Evolutionary conservation across 345 rosid genomes (phyloP).

Genomic region (Noccaea caerulescens): DNA sequence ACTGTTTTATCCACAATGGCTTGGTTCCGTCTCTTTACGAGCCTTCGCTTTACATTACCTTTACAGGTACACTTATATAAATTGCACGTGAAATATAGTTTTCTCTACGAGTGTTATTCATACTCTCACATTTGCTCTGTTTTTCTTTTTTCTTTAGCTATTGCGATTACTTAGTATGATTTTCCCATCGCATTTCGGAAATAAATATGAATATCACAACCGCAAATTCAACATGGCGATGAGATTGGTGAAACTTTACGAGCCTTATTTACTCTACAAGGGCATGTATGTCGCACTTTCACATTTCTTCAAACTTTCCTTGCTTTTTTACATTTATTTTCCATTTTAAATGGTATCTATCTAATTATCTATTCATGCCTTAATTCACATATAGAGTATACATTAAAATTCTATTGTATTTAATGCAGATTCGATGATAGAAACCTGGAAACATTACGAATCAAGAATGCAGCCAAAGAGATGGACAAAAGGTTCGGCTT

Average conservation of each 20-base stretch:
- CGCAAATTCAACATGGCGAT: constrained; percentile 48
- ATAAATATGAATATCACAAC: constrained; percentile 1
- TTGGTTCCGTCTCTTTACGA: constrained; percentile 63
- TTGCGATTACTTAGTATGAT: constrained; percentile 10
- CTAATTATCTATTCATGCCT: neutral
- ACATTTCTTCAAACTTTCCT: neutral
- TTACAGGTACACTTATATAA: constrained; percentile 40
- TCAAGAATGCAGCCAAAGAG: constrained; percentile 37
- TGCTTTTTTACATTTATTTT: neutral
- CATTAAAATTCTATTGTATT: constrained; percentile 38
- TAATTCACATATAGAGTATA: neutral
- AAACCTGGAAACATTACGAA: constrained; percentile 53
- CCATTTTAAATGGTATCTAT: neutral
- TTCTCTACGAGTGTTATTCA: neutral
- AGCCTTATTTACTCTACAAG: constrained; percentile 73
- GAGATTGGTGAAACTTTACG: constrained; percentile 67
- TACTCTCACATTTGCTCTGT: neutral
- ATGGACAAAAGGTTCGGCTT: constrained; percentile 40
- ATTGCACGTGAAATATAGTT: neutral
- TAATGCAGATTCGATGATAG: constrained; percentile 56
- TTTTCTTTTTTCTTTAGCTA: neutral
- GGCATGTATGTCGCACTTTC: constrained; percentile 59
- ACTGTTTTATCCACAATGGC: constrained; percentile 55
- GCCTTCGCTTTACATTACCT: constrained; percentile 55
- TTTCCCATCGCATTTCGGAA: neutral